phyloP scores from a whole-genome alignment of 148 eudicot genomes.

The Camellia sinensis region DNA sequence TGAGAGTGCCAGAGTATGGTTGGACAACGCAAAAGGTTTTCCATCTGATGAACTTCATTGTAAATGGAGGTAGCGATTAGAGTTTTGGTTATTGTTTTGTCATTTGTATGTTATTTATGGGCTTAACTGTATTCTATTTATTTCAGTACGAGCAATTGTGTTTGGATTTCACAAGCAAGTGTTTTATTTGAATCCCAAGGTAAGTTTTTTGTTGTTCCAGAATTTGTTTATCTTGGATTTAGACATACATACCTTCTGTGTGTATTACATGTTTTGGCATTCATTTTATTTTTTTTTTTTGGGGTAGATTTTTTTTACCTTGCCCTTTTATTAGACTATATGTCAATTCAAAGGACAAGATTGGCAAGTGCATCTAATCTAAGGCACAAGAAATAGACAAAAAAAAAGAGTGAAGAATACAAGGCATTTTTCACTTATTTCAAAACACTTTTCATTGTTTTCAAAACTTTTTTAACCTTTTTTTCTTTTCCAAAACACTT shows the following conservation, averaged over 20 bases:
- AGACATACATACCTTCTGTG: background rate
- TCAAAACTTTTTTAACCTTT: no score
- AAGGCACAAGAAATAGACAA: no score
- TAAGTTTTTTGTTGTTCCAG: slow-evolving; percentile 24
- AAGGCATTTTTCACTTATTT: no score
- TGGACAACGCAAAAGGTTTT: slow-evolving; percentile 93
- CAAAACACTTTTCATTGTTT: no score
- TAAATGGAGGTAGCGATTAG: slow-evolving; percentile 70
- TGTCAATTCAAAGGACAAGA: no score
- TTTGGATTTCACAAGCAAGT: slow-evolving; percentile 78
- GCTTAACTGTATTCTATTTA: slow-evolving; percentile 7
- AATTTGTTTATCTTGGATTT: background rate
- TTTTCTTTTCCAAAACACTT: no score
- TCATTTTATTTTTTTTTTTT: background rate
- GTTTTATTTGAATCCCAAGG: slow-evolving; percentile 64
- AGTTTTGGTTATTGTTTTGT: slow-evolving; percentile 1
- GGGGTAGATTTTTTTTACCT: no score
- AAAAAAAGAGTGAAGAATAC: no score
- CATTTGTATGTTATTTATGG: background rate
- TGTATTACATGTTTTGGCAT: background rate
- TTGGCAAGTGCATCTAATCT: no score
- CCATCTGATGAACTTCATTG: slow-evolving; percentile 91
- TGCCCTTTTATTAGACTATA: no score
- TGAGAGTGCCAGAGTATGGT: slow-evolving; percentile 83
- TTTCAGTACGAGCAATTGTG: slow-evolving; percentile 77